Percentiles rank a stretch among this genome's conserved stretches.
Evolutionary conservation across 305 asterid species (phyloP).

Genomic region (Striga hermonthica): DNA sequence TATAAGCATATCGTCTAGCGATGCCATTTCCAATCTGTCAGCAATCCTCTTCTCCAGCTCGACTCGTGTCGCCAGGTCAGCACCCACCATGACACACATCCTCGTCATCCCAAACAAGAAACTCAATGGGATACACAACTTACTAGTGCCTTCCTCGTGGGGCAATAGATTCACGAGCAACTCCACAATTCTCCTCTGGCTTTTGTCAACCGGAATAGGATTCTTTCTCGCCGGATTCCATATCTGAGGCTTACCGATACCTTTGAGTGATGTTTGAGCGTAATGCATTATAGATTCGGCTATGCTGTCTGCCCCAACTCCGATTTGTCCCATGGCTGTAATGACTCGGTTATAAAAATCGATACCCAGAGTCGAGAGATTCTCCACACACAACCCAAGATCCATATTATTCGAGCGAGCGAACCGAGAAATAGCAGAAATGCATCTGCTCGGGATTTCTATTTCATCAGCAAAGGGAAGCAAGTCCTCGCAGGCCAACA

Average conservation of each 20-base stretch:
- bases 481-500: slow-evolving; percentile 49
- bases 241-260: slow-evolving; percentile 56
- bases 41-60: no score
- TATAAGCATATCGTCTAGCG: no score
- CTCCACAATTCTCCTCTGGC: slow-evolving; percentile 48
- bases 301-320: slow-evolving; percentile 50
- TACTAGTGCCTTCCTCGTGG: slow-evolving; percentile 40
- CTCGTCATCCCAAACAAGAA: slow-evolving; percentile 64
- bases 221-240: slow-evolving; percentile 59
- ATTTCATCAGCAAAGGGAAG: slow-evolving; percentile 52
- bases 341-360: slow-evolving; percentile 48
- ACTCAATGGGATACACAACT: slow-evolving; percentile 46
- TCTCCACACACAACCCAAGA: slow-evolving; percentile 65
- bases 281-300: slow-evolving; percentile 60
- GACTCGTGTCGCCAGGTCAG: no score
- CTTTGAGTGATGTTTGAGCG: slow-evolving; percentile 51
- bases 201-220: slow-evolving; percentile 33
- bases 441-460: slow-evolving; percentile 46
- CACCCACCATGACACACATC: slow-evolving; percentile 56
- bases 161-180: slow-evolving; percentile 52
- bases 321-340: slow-evolving; percentile 45
- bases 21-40: no score
- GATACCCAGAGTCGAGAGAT: slow-evolving; percentile 45
- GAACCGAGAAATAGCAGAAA: slow-evolving; percentile 41
- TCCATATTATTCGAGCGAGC: slow-evolving; percentile 53